phyloP scores from a whole-genome alignment of 148 eudicot species.

The Chenopodium berlandieri region DNA sequence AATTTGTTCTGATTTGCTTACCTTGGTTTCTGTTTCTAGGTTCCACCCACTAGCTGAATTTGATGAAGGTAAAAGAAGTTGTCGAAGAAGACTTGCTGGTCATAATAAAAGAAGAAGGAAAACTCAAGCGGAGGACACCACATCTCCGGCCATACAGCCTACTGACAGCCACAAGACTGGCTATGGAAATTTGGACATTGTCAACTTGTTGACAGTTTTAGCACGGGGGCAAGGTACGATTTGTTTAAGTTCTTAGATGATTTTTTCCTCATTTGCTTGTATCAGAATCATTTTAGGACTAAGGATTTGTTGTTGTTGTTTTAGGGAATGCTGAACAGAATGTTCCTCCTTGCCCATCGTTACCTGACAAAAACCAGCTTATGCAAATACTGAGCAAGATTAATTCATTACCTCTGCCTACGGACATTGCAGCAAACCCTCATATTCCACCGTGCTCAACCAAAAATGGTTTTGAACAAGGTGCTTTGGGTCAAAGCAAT shows the following conservation, averaged over 20 bases:
- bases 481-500: slow-evolving; percentile 30
- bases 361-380: slow-evolving; percentile 59
- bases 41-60: slow-evolving; percentile 86
- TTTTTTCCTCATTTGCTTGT: background rate
- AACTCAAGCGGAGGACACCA: slow-evolving; percentile 76
- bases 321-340: slow-evolving; percentile 54
- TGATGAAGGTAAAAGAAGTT: slow-evolving; percentile 96
- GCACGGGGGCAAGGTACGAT: slow-evolving; percentile 34
- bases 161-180: slow-evolving; percentile 13
- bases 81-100: slow-evolving; percentile 91
- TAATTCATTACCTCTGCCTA: slow-evolving; percentile 56
- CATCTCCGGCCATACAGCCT: slow-evolving; percentile 24
- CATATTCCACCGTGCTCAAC: slow-evolving; percentile 15
- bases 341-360: slow-evolving; percentile 31
- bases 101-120: slow-evolving; percentile 91
- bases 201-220: slow-evolving; percentile 34
- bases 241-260: background rate
- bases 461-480: slow-evolving; percentile 26
- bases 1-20: background rate
- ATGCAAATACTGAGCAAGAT: slow-evolving; percentile 67
- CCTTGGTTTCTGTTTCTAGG: slow-evolving; percentile 36
- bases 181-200: slow-evolving; percentile 32
- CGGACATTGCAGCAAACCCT: slow-evolving; percentile 33
- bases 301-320: background rate
- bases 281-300: background rate